Conservation (phyloP, 305 asterid species). For the Fraxinus sp. region DNA sequence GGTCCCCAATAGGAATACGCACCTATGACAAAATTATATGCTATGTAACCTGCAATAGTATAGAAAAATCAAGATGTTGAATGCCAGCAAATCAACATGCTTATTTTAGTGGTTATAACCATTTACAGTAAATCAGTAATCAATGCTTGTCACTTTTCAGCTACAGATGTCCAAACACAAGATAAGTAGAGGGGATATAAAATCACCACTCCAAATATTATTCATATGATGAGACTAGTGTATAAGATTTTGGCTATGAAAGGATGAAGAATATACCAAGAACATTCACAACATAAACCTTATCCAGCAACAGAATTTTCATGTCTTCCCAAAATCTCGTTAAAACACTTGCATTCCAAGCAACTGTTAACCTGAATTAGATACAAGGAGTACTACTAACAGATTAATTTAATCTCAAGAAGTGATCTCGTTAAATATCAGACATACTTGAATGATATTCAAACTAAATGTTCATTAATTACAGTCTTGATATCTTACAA, state of each 20-base stretch:
- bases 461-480: conserved; percentile 13
- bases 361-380: conserved; percentile 45
- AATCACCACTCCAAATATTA: conserved; percentile 5
- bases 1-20: conserved; percentile 99
- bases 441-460: conserved; percentile 16
- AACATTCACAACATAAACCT: conserved; percentile 86
- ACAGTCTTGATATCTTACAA: not conserved
- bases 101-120: not conserved
- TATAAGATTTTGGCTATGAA: conserved; percentile 4
- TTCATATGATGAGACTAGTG: not conserved
- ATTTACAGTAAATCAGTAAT: conserved; percentile 13
- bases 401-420: conserved; percentile 19
- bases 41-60: conserved; percentile 72
- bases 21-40: conserved; percentile 92
- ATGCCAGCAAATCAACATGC: not conserved
- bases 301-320: conserved; percentile 67
- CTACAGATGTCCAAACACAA: not conserved
- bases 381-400: conserved; percentile 15
- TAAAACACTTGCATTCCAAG: conserved; percentile 20
- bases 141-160: conserved; percentile 7
- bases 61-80: conserved; percentile 20
- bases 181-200: not conserved
- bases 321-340: conserved; percentile 53
- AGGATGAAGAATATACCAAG: conserved; percentile 55
- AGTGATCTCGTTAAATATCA: not conserved